A percentile compares a stretch with the other conserved stretches of the same genome.
Evolutionary conservation across 2,329 filamentous ascomycete genomes (phyloP).

Genomic region (Stachybotrys echinatus): DNA sequence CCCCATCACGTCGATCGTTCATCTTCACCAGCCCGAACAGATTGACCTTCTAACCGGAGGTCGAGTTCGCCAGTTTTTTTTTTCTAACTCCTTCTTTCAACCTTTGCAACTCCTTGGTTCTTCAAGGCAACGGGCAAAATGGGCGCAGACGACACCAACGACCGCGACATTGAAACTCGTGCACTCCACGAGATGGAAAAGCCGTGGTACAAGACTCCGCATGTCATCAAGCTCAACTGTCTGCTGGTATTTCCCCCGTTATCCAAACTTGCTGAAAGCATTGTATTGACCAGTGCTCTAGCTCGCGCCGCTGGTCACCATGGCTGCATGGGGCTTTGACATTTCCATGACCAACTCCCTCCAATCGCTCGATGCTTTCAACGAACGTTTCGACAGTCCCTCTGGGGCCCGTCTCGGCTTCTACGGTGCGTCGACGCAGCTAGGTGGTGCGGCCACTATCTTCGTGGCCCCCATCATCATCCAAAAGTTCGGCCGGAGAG

Average conservation of each 20-base stretch:
- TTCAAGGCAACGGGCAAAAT: too few species aligned
- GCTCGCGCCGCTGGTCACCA: constrained; percentile 1
- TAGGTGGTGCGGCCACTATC: constrained; percentile 6
- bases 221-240: not conserved
- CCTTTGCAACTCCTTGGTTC: too few species aligned
- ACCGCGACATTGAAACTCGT: too few species aligned
- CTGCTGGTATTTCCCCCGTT: not conserved
- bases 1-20: too few species aligned
- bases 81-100: too few species aligned
- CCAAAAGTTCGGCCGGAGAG: constrained; percentile 4
- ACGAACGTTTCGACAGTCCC: constrained; percentile 5
- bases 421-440: constrained; percentile 6
- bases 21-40: too few species aligned
- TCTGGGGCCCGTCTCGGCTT: constrained; percentile 5
- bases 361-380: constrained; percentile 6
- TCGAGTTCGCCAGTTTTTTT: too few species aligned
- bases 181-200: not conserved
- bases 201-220: not conserved
- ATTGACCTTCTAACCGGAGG: too few species aligned
- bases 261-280: not conserved
- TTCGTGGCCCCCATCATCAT: constrained; percentile 6
- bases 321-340: constrained; percentile 7
- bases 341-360: constrained; percentile 5
- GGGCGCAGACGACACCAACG: too few species aligned
- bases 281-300: not conserved